Evolutionary conservation across 2,329 filamentous ascomycete genomes (phyloP), one percentile per base, ranked within the genome.

Genomic region (Fusarium hostae): DNA sequence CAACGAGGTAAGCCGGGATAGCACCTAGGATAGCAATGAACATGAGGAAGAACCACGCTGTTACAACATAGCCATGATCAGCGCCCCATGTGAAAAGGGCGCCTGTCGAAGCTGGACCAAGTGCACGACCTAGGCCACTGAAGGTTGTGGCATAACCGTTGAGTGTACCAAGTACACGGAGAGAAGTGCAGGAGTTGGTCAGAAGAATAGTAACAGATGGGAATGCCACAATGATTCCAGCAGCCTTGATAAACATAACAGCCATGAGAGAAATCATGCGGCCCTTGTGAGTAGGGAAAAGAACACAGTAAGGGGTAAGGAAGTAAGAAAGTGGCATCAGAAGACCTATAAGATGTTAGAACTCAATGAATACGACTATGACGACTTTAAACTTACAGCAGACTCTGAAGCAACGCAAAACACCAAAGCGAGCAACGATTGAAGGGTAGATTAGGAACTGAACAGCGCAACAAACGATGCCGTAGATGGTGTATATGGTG

Each of bases 81-180:
- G 94, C 89, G 2, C 95, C 95, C 82, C 88, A 89, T 0, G 90
- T 92, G 77, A 97, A 98, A 0, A 90, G 85, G 3, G 86, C 82
- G 1, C 95, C 95, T 0, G 90, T 87, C 37, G 92, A 80, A 1
- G 93, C 92, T 0, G 96, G 95, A 0, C 96, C 96, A 1, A 87
- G 77, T 1, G 94, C 95, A 52, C 95, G 86, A 3, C 95, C 95
- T 9, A 98, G 81, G 1, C 93, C 94, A 71, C 91, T 92, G 37
- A 95, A 89, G 61, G 91, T 92, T 0, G 95, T 97, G 1, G 94
- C 95, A 68, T 97, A 90, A 5, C 95, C 96, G 77, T 98, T 98
- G 60, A 98, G 83, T 0, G 95, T 98, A 2, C 94, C 95, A 9
- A 98, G 87, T 13, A 97, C 88, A 45, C 74, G 76, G 20, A 97